Percentiles rank a stretch among this genome's conserved stretches.
Evolutionary conservation across 163 green algal species (phyloP).

Genomic region (Scenedesmus sp.): DNA sequence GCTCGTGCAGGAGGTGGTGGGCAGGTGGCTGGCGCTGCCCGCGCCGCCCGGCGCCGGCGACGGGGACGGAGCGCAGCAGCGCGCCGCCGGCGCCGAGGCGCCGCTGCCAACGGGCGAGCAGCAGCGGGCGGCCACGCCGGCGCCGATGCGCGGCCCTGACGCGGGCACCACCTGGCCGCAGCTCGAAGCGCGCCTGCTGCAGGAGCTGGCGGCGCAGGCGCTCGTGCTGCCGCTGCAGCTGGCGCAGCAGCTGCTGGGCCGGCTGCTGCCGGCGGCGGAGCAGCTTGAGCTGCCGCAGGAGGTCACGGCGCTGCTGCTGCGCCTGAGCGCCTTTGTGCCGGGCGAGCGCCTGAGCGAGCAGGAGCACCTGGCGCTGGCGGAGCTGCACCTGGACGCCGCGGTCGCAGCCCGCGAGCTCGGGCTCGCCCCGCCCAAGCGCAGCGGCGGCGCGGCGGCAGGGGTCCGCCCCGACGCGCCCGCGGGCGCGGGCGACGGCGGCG

Average conservation of each 20-base stretch:
- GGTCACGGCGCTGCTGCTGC: not conserved
- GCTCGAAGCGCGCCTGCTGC: conserved; percentile 9
- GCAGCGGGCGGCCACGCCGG: no score
- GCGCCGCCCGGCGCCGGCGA: not conserved
- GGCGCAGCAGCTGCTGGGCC: conserved; percentile 3
- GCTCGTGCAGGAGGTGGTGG: conserved; percentile 3
- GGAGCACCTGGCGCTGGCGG: not conserved
- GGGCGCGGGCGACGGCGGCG: no score
- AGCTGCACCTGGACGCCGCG: conserved; percentile 6
- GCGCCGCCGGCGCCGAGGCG: not conserved
- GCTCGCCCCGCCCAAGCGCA: not conserved
- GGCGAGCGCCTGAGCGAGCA: not conserved
- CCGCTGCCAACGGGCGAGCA: not conserved
- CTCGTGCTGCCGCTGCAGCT: conserved; percentile 10
- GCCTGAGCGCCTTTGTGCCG: not conserved
- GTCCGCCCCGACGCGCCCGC: no score
- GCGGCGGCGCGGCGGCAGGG: not conserved
- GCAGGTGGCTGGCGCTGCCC: conserved; percentile 8
- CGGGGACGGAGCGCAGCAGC: not conserved
- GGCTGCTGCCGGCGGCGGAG: not conserved
- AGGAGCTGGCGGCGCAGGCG: not conserved
- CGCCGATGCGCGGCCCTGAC: no score
- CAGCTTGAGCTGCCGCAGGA: not conserved
- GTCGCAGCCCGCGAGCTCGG: not conserved
- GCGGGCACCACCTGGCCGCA: conserved; percentile 2